Evolutionary conservation across 345 rosid genomes (phyloP).

Genomic region (Capsella bursapastoris): DNA sequence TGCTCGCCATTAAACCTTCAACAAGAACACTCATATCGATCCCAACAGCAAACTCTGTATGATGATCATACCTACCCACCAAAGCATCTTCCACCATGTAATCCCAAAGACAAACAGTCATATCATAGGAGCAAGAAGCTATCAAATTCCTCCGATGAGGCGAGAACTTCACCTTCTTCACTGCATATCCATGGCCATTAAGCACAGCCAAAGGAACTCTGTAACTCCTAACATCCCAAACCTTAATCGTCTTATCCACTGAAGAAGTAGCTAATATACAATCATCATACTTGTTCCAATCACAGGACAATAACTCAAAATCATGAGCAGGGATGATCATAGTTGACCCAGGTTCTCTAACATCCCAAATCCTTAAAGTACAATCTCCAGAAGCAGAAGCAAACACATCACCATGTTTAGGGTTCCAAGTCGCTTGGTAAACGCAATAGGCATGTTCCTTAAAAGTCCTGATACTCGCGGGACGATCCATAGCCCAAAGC

Average conservation of each 20-base stretch:
- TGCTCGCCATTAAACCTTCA: constrained; percentile 84
- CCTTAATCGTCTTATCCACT: constrained; percentile 73
- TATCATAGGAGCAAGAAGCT: constrained; percentile 85
- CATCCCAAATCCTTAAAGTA: constrained; percentile 85
- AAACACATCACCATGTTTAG: constrained; percentile 86
- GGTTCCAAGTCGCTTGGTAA: constrained; percentile 83
- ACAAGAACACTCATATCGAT: constrained; percentile 95
- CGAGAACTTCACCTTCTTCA: constrained; percentile 84
- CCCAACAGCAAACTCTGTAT: constrained; percentile 85
- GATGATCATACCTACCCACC: constrained; percentile 84
- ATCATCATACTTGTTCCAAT: constrained; percentile 96
- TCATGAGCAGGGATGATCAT: constrained; percentile 94
- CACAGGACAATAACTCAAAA: constrained; percentile 74
- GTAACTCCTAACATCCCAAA: constrained; percentile 87
- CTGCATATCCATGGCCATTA: constrained; percentile 86
- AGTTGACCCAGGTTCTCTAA: constrained; percentile 85
- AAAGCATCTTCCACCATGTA: constrained; percentile 88
- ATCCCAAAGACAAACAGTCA: constrained; percentile 92
- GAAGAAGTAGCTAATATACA: constrained; percentile 79
- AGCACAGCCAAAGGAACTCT: constrained; percentile 71
- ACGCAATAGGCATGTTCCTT: constrained; percentile 92
- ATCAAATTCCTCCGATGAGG: constrained; percentile 77
- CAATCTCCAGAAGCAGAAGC: constrained; percentile 95
- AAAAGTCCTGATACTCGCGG: constrained; percentile 78
- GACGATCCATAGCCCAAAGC: constrained; percentile 94